A percentile compares a stretch with the other conserved stretches of the same genome.
phyloP scores from a whole-genome alignment of 169 alveolate species.

The Babesia divergens region DNA sequence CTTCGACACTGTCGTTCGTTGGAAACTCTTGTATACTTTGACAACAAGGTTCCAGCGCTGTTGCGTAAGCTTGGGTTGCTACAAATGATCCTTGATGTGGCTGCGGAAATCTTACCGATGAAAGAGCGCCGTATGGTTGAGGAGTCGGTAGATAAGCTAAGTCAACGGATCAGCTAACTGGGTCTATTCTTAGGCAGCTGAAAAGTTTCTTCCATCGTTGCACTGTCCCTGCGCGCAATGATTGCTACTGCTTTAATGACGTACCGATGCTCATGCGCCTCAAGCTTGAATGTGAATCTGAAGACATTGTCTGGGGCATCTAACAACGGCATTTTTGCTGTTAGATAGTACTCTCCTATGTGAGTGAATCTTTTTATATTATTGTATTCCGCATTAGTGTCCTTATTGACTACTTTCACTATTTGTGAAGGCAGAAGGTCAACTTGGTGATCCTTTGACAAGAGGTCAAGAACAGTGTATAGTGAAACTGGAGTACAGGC shows the following conservation, averaged over 20 bases:
- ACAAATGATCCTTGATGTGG: background rate
- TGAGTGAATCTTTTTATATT: background rate
- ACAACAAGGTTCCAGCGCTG: background rate
- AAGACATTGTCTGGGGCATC: background rate
- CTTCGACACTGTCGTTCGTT: conserved; percentile 24
- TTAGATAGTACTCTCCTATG: conserved; percentile 13
- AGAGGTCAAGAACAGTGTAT: conserved; percentile 21
- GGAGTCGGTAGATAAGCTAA: background rate
- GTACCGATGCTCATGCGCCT: background rate
- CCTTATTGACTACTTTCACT: background rate
- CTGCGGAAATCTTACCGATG: background rate
- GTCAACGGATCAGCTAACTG: background rate
- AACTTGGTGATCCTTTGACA: conserved; percentile 24
- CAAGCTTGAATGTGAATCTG: background rate
- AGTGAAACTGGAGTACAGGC: conserved; percentile 34
- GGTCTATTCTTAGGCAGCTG: background rate
- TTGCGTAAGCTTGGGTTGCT: background rate
- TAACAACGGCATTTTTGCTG: background rate
- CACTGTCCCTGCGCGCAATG: background rate
- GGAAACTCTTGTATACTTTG: conserved; percentile 26
- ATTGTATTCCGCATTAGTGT: background rate
- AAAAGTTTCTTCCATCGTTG: background rate
- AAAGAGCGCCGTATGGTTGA: background rate
- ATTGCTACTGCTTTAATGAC: background rate
- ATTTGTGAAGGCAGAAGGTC: conserved; percentile 46